Conservation (phyloP, 495 filamentous ascomycete species). For the Hypoxylon lenormandii region DNA sequence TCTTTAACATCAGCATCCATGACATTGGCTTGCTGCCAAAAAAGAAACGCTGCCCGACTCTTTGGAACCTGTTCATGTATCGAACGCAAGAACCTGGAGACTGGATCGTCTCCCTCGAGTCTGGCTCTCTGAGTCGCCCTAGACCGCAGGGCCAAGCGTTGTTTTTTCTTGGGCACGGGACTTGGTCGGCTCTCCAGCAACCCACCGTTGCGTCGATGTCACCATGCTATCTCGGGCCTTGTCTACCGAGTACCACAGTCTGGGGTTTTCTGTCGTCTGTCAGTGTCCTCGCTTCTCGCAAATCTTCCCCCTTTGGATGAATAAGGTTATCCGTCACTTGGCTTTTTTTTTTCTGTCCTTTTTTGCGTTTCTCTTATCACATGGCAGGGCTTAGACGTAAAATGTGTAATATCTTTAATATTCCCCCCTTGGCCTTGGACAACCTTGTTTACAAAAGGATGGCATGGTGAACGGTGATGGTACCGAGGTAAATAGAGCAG, state of each 20-base stretch:
- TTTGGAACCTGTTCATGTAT: constrained; percentile 26
- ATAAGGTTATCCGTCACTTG: constrained; percentile 27
- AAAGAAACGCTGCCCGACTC: constrained; percentile 24
- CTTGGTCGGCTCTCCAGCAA: constrained; percentile 42
- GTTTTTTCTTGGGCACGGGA: constrained; percentile 33
- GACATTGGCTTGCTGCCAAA: constrained; percentile 30
- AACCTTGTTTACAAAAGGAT: background rate
- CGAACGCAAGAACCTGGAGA: constrained; percentile 23
- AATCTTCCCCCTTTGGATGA: constrained; percentile 28
- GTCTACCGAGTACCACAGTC: constrained; percentile 47
- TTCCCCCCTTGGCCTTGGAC: background rate
- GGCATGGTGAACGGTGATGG: too few species aligned
- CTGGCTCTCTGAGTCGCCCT: constrained; percentile 2
- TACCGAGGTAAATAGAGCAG: too few species aligned
- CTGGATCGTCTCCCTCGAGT: constrained; percentile 15
- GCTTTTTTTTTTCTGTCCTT: background rate
- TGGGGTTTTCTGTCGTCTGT: constrained; percentile 44
- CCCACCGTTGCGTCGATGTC: constrained; percentile 44
- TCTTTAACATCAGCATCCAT: constrained; percentile 26
- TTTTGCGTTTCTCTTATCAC: constrained; percentile 25
- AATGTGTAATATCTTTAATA: constrained; percentile 21
- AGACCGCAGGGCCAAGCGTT: constrained; percentile 11
- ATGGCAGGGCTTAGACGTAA: constrained; percentile 20
- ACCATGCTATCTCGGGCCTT: constrained; percentile 48
- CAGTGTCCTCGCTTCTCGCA: constrained; percentile 37